Percentiles rank a stretch among this genome's conserved stretches.
Conservation (phyloP, 352 stramenopile species). For the Phytopythium delawarense region DNA sequence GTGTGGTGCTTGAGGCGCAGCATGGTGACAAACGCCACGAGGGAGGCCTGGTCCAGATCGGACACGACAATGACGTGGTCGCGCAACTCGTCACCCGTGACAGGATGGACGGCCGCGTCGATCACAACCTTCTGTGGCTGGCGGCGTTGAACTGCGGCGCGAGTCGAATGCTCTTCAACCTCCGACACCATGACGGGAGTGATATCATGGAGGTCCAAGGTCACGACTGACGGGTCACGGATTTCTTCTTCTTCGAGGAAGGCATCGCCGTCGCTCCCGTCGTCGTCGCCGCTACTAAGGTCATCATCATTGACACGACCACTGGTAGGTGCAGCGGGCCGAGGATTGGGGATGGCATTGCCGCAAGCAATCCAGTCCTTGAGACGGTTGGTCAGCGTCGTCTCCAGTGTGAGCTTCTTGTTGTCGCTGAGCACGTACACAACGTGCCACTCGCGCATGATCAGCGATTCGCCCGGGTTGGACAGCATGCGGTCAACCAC, state of each 20-base stretch:
- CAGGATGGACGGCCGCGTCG: slow-evolving; percentile 24
- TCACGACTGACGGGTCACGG: neutral
- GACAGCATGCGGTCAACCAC: slow-evolving; percentile 25
- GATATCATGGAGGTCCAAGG: neutral
- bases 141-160: neutral
- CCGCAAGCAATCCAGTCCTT: slow-evolving; percentile 37
- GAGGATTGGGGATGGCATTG: slow-evolving; percentile 25
- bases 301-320: neutral
- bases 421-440: slow-evolving; percentile 71
- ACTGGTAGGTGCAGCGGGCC: neutral
- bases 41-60: slow-evolving; percentile 36
- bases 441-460: slow-evolving; percentile 38
- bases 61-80: slow-evolving; percentile 66
- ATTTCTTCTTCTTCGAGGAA: neutral
- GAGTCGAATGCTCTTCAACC: neutral
- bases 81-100: slow-evolving; percentile 18
- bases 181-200: neutral
- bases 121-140: slow-evolving; percentile 31
- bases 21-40: slow-evolving; percentile 46
- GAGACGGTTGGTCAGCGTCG: slow-evolving; percentile 36
- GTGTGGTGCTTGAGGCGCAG: slow-evolving; percentile 39
- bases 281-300: neutral
- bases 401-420: slow-evolving; percentile 46
- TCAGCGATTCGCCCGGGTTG: slow-evolving; percentile 45
- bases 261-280: neutral